Percentiles rank a stretch among this genome's conserved stretches.
phyloP scores from a whole-genome alignment of 176 grass and related monocot species.

The Poa annua region DNA sequence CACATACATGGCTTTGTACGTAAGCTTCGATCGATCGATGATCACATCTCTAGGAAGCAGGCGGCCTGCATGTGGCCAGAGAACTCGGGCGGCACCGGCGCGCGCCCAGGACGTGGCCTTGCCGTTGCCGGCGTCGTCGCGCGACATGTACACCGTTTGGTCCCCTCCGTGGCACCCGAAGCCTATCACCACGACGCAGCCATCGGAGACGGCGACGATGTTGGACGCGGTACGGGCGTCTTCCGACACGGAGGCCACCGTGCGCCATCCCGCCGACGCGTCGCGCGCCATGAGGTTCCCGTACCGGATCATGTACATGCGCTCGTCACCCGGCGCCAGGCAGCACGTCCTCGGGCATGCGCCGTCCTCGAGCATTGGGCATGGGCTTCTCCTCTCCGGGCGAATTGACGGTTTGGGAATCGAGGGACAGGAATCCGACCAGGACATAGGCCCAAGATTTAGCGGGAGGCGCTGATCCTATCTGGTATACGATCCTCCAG shows the following conservation, averaged over 20 bases:
- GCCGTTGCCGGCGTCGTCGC: conserved; percentile 74
- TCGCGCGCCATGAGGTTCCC: conserved; percentile 57
- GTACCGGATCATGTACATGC: conserved; percentile 65
- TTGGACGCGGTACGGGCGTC: conserved; percentile 50
- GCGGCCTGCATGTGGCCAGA: conserved; percentile 73
- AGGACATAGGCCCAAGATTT: not conserved
- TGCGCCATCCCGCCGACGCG: conserved; percentile 45
- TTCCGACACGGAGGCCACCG: conserved; percentile 59
- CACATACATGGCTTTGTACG: not conserved
- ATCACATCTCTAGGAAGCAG: conserved; percentile 63
- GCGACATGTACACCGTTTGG: conserved; percentile 58
- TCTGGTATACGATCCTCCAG: no score
- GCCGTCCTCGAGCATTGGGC: conserved; percentile 58
- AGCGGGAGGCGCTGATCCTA: not conserved
- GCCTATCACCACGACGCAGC: conserved; percentile 62
- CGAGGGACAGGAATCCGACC: not conserved
- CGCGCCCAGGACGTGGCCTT: conserved; percentile 78
- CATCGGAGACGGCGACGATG: conserved; percentile 39
- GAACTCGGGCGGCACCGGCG: conserved; percentile 58
- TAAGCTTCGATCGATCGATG: not conserved
- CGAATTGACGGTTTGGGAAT: conserved; percentile 9
- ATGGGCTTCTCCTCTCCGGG: not conserved
- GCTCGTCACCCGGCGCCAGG: conserved; percentile 72
- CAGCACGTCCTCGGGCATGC: conserved; percentile 61
- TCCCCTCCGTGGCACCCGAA: conserved; percentile 56